Conservation (phyloP, 129 eudicot genomes). For the Centaurea solstitialis region DNA sequence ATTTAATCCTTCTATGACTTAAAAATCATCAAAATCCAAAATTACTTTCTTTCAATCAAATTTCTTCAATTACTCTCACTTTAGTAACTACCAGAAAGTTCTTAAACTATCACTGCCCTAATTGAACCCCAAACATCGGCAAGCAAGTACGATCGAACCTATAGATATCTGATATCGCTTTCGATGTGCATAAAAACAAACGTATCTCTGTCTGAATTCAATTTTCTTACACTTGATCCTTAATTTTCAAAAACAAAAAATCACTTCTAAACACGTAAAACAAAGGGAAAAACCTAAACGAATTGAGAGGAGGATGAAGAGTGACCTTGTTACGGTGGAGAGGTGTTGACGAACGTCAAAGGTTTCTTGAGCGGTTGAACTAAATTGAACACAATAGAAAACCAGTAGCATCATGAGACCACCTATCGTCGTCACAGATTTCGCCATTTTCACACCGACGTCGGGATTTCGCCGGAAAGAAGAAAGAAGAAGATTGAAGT, state of each 20-base stretch:
- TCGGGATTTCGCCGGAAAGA: conserved; percentile 21
- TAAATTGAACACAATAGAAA: neutral
- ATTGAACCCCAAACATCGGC: neutral
- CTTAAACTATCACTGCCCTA: neutral
- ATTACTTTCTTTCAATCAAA: neutral
- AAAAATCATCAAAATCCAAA: neutral
- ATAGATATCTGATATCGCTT: neutral
- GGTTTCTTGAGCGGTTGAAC: conserved; percentile 38
- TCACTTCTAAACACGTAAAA: neutral
- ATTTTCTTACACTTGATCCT: neutral
- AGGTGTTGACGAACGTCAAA: conserved; percentile 83
- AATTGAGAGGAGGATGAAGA: neutral
- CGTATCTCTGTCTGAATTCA: neutral
- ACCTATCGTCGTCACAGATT: neutral
- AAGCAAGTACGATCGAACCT: conserved; percentile 5
- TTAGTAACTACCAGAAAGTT: neutral
- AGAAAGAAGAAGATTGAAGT: neutral
- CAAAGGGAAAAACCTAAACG: neutral
- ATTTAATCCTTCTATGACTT: neutral
- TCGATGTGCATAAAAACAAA: neutral
- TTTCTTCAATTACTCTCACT: neutral
- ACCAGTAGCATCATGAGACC: conserved; percentile 1
- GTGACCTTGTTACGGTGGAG: conserved; percentile 70
- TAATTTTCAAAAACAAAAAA: neutral
- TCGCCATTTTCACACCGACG: conserved; percentile 27